Conservation (phyloP, 1,284 basidiomycete genomes). For the Cerioporus squamosus region DNA sequence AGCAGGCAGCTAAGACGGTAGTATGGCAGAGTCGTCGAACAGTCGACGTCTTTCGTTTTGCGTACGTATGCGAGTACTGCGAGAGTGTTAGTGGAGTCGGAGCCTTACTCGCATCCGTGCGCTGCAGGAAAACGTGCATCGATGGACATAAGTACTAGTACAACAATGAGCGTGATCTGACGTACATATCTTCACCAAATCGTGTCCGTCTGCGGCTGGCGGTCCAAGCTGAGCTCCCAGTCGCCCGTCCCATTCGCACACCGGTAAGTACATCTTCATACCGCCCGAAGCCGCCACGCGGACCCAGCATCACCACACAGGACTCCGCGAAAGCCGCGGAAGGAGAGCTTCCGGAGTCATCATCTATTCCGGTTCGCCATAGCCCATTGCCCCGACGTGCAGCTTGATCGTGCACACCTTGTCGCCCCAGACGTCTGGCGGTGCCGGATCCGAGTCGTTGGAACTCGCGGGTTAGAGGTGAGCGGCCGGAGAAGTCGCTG, state of each 20-base stretch:
- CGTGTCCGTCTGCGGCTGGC: conserved; percentile 18
- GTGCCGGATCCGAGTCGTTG: not conserved
- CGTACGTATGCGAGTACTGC: too few species aligned
- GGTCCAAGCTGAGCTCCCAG: conserved; percentile 31
- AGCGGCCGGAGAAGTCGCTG: conserved; percentile 1
- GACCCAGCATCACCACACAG: conserved; percentile 25
- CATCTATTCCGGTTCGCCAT: conserved; percentile 18
- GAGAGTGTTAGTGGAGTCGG: too few species aligned
- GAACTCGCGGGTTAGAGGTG: not conserved
- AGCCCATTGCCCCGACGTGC: conserved; percentile 26
- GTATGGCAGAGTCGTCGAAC: too few species aligned
- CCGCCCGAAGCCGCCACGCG: conserved; percentile 21
- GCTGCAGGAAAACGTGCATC: too few species aligned
- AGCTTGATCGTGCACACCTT: conserved; percentile 46
- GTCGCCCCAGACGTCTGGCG: conserved; percentile 39
- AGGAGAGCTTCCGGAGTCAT: conserved; percentile 43
- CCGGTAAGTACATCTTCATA: conserved; percentile 36
- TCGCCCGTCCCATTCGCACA: conserved; percentile 35
- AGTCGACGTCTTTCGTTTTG: too few species aligned
- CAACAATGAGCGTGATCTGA: too few species aligned
- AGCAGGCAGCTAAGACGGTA: too few species aligned
- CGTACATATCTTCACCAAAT: conserved; percentile 27
- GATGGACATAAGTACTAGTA: too few species aligned
- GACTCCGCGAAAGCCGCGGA: conserved; percentile 24
- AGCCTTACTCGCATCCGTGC: too few species aligned